Evolutionary conservation across 1,284 basidiomycete species (phyloP).

Genomic region (Marasmius sp.): DNA sequence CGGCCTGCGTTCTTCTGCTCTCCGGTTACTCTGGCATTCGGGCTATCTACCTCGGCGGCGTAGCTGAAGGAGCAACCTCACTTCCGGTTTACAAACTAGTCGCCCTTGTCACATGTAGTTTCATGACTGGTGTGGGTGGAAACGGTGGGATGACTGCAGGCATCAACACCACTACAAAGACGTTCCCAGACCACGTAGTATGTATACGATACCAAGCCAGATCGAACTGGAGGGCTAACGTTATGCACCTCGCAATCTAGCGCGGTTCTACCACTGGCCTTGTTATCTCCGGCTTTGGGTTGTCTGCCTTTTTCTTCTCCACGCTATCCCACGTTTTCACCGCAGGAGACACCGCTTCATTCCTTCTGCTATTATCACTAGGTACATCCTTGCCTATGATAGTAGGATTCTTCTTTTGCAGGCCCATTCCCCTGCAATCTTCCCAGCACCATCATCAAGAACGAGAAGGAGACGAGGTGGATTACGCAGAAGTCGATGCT

Average conservation of each 20-base stretch:
- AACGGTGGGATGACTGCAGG: conserved; percentile 56
- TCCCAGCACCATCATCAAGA: conserved; percentile 1
- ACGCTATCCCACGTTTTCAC: conserved; percentile 64
- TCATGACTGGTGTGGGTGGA: conserved; percentile 63
- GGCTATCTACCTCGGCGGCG: conserved; percentile 55
- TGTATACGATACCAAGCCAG: background rate
- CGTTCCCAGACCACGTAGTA: conserved; percentile 54
- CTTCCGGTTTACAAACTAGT: conserved; percentile 32
- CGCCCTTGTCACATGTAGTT: conserved; percentile 47
- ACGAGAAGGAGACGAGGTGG: conserved; percentile 10
- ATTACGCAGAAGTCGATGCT: conserved; percentile 15
- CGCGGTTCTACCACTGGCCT: conserved; percentile 72
- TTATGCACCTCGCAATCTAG: conserved; percentile 27
- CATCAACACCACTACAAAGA: conserved; percentile 68
- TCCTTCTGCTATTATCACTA: conserved; percentile 67
- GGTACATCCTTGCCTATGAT: conserved; percentile 73
- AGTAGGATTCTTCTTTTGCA: conserved; percentile 63
- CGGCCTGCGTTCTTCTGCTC: conserved; percentile 49
- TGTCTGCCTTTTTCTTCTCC: conserved; percentile 82
- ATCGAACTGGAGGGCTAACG: background rate
- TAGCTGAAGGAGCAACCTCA: conserved; percentile 26
- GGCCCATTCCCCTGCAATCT: conserved; percentile 53
- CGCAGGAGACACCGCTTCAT: conserved; percentile 69
- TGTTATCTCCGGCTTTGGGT: conserved; percentile 81
- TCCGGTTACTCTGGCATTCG: conserved; percentile 68